Base-by-base conservation (phyloP, 495 filamentous ascomycete species). In the Podospora australis region DNA sequence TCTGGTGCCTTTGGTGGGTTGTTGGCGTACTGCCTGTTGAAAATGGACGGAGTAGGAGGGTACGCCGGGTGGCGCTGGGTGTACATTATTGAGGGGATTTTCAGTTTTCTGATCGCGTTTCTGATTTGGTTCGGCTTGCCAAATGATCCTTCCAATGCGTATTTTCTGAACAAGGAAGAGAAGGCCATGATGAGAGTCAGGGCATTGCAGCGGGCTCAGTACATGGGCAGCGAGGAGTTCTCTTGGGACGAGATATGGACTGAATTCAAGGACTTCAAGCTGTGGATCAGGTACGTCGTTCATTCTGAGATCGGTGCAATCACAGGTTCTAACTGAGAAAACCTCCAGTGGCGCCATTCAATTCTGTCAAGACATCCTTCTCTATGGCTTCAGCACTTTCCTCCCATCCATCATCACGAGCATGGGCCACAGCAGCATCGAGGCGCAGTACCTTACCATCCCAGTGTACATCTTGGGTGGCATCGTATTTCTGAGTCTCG, bases 1-100 rank as follows among this genome's bases (percentile, higher is more conserved):
- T 79, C 84, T 2, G 88, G 88, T 0, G 86, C 86, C 1, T 89
- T 91, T 51, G 88, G 87, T 49, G 86, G 86, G 2, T 72, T 89
- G 0, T 76, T 90, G 11, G 87, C 84, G 0, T 82, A 78, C 6
- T 81, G 76, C 1, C 85, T 88, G 41, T 70, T 69, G 2, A 70
- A 81, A 21, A 88, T 89, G 81, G 72, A 82, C 48, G 72, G 74
- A 4, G 56, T 84, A 5, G 84, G 79, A 4, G 82, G 82, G 0
- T 78, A 78, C 46, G 63, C 65, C 0, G 84, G 84, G 1, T 89
- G 86, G 86, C 71, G 81, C 3, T 90, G 86, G 86, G 86, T 90
- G 21, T 88, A 87, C 61, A 73, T 79, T 46, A 70, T 86, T 20
- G 86, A 90, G 57, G 87, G 87, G 0, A 68, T 89, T 3, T 3